Base-by-base conservation (phyloP, 1,139 yeast genomes). In the Casaregolazyma lundiana region DNA sequence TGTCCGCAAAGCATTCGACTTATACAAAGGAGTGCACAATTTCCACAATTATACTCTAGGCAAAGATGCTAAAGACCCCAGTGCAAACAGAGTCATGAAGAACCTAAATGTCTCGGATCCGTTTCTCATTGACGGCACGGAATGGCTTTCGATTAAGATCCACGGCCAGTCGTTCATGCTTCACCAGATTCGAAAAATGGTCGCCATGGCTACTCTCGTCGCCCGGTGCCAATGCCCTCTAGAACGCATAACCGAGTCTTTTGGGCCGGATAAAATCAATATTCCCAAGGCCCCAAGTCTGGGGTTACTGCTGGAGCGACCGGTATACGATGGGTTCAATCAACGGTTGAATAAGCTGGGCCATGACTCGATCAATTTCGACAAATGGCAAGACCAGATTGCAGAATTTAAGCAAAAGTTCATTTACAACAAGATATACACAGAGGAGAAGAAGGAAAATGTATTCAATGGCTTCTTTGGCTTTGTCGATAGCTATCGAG, bases 141-240 rank as follows among this genome's bases (percentile, higher is more conserved):
- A 92, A 63, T 92, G 99, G 99, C 77, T 88, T 4, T 86, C 96
- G 1, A 83, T 94, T 60, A 92, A 92, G 68, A 87, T 92, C 52
- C 98, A 92, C 63, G 99, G 99, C 2, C 98, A 92, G 68, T 88
- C 97, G 6, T 92, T 92, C 66, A 94, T 94, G 99, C 74, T 92
- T 52, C 98, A 92, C 67, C 99, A 92, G 72, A 92, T 92, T 61
- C 80, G 99, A 64, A 92, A 92, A 65, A 92, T 92, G 99, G 88
- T 94, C 50, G 94, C 97, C 21, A 84, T 92, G 95, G 96, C 95
- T 1, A 79, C 90, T 0, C 72, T 92, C 47, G 80, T 86, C 15
- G 80, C 90, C 24, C 78, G 98, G 60, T 82, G 94, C 17, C 92
- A 96, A 15, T 79, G 92, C 60, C 96, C 97, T 3, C 64, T 78